Conservation (phyloP, 805 yeast genomes). For the Wickerhamomyces silvicola region DNA sequence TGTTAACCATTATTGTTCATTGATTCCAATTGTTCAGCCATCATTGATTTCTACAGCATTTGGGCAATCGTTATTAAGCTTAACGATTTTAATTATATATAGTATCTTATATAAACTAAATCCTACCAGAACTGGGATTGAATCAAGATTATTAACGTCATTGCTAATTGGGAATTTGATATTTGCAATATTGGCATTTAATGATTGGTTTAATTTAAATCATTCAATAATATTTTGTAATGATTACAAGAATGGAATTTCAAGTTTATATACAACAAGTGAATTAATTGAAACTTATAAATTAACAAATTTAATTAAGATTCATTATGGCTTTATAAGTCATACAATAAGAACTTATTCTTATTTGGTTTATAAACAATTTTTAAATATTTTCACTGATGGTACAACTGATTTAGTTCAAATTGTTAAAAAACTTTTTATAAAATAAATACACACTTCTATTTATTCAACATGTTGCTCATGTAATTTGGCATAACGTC, state of each 20-base stretch:
- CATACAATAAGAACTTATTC: slow-evolving; percentile 2
- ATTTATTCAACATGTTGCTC: slow-evolving; percentile 28
- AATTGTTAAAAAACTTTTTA: slow-evolving; percentile 1
- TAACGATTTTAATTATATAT: slow-evolving; percentile 11
- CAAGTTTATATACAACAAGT: slow-evolving; percentile 20
- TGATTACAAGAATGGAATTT: slow-evolving; percentile 21
- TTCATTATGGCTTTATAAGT: neutral
- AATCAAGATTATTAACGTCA: slow-evolving; percentile 17
- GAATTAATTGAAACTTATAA: slow-evolving; percentile 17
- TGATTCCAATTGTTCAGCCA: slow-evolving; percentile 18
- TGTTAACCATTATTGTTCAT: slow-evolving; percentile 16
- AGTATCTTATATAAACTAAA: slow-evolving; percentile 5
- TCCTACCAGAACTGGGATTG: slow-evolving; percentile 12
- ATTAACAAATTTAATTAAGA: slow-evolving; percentile 5
- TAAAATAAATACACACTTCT: slow-evolving; percentile 1
- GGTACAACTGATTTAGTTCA: slow-evolving; percentile 5
- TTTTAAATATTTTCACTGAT: slow-evolving; percentile 6
- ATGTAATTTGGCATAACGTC: slow-evolving; percentile 91
- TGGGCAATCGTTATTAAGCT: slow-evolving; percentile 16
- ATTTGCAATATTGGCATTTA: slow-evolving; percentile 11
- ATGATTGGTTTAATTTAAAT: slow-evolving; percentile 20
- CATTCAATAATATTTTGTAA: slow-evolving; percentile 21
- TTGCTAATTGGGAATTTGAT: slow-evolving; percentile 16
- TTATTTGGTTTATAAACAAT: slow-evolving; percentile 14
- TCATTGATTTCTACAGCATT: slow-evolving; percentile 20